Evolutionary conservation across 495 filamentous ascomycete species (phyloP).

Genomic region (Chaetomidium leptoderma): DNA sequence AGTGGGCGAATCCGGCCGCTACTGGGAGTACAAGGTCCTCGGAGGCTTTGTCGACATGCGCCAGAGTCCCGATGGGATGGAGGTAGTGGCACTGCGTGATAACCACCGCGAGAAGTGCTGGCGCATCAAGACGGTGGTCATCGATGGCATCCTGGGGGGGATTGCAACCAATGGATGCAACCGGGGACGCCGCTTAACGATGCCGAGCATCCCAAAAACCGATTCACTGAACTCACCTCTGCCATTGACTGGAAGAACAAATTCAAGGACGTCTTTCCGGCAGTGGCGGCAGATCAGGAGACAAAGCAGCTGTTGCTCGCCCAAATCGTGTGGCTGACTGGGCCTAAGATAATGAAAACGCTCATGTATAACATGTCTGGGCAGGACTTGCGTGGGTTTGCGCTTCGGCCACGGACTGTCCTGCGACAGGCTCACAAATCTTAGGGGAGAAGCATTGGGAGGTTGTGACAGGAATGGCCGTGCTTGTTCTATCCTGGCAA

Average conservation of each 20-base stretch:
- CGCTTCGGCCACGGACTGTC: too few relatives aligned
- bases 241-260: not conserved
- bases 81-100: slow-evolving; percentile 2
- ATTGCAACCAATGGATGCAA: not conserved
- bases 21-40: slow-evolving; percentile 1
- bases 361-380: not conserved
- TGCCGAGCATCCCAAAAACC: not conserved
- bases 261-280: not conserved
- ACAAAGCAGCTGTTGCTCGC: too few relatives aligned
- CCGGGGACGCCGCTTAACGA: not conserved
- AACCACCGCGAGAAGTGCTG: not conserved
- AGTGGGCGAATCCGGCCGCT: slow-evolving; percentile 8
- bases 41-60: slow-evolving; percentile 10
- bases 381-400: not conserved
- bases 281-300: too few relatives aligned
- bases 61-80: not conserved
- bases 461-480: too few relatives aligned
- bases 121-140: not conserved
- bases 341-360: not conserved
- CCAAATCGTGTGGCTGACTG: not conserved
- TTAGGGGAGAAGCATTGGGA: not conserved
- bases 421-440: not conserved
- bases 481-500: too few relatives aligned
- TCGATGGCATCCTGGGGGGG: not conserved
- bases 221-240: not conserved